phyloP scores from a whole-genome alignment of 352 stramenopile genomes.

The Hyaloperonospora arabidopsidis region DNA sequence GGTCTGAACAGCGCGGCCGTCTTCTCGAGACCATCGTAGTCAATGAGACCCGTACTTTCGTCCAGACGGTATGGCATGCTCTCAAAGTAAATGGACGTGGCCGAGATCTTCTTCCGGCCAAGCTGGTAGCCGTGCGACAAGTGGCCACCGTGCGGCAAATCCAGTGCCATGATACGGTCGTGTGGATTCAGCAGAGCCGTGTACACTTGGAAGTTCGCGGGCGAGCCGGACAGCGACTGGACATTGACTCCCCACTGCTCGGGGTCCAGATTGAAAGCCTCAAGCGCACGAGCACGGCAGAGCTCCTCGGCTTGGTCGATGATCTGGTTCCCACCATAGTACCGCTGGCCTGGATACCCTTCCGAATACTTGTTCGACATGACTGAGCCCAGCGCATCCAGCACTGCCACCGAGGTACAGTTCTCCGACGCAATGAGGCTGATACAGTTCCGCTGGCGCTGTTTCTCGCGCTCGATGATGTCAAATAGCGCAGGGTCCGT shows the following conservation, averaged over 20 bases:
- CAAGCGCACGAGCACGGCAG: constrained; percentile 95
- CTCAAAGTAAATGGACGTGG: constrained; percentile 99
- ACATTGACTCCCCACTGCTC: constrained; percentile 95
- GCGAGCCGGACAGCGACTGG: constrained; percentile 95
- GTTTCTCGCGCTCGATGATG: constrained; percentile 97
- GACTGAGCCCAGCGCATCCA: constrained; percentile 96
- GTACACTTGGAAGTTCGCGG: constrained; percentile 99
- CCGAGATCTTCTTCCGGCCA: constrained; percentile 98
- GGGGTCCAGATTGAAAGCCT: constrained; percentile 94
- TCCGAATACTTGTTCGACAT: constrained; percentile 99
- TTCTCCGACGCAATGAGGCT: constrained; percentile 99
- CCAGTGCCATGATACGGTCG: constrained; percentile 97
- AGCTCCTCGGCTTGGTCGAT: constrained; percentile 98
- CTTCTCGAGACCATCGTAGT: constrained; percentile 98
- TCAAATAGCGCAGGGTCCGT: constrained; percentile 90
- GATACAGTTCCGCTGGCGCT: constrained; percentile 95
- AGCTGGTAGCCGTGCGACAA: constrained; percentile 98
- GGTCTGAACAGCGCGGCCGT: constrained; percentile 90
- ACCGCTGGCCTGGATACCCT: constrained; percentile 91
- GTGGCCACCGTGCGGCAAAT: constrained; percentile 97
- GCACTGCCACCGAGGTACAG: constrained; percentile 96
- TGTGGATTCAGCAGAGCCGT: constrained; percentile 96
- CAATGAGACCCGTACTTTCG: constrained; percentile 93
- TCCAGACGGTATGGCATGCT: constrained; percentile 98
- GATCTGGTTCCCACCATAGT: constrained; percentile 99